phyloP scores from a whole-genome alignment of 257 asterid genomes.

The Jaltomata sinuosa region DNA sequence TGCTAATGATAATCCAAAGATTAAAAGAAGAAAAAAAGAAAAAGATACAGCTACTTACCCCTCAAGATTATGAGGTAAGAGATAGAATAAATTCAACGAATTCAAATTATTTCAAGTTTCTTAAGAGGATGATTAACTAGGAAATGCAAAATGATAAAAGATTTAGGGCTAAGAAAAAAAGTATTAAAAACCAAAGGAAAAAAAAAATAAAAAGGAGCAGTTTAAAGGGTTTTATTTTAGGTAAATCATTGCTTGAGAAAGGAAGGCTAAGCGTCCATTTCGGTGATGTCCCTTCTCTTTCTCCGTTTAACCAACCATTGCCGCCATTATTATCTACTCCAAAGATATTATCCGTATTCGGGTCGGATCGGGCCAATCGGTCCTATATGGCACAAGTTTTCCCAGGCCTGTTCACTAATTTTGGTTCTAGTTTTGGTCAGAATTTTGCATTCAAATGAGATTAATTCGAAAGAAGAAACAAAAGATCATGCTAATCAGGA shows the following conservation, averaged over 20 bases:
- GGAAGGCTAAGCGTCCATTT: background rate
- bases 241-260: background rate
- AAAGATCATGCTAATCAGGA: background rate
- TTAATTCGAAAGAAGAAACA: background rate
- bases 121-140: background rate
- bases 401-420: too few species aligned
- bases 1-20: background rate
- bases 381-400: background rate
- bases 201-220: background rate
- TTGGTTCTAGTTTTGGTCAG: background rate
- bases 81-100: background rate
- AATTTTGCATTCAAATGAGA: background rate
- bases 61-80: slow-evolving; percentile 1
- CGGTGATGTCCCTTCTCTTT: background rate
- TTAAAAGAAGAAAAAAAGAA: background rate
- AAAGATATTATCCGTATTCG: background rate
- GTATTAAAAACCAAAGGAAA: background rate
- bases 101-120: too few species aligned
- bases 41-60: background rate
- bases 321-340: background rate
- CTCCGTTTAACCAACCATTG: background rate
- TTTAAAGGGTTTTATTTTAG: slow-evolving; percentile 3
- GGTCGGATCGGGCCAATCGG: background rate
- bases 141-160: background rate
- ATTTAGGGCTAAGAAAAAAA: background rate